A percentile compares a stretch with the other conserved stretches of the same genome.
Evolutionary conservation across 345 rosid species (phyloP).

Genomic region (Eucalyptus curtisii): DNA sequence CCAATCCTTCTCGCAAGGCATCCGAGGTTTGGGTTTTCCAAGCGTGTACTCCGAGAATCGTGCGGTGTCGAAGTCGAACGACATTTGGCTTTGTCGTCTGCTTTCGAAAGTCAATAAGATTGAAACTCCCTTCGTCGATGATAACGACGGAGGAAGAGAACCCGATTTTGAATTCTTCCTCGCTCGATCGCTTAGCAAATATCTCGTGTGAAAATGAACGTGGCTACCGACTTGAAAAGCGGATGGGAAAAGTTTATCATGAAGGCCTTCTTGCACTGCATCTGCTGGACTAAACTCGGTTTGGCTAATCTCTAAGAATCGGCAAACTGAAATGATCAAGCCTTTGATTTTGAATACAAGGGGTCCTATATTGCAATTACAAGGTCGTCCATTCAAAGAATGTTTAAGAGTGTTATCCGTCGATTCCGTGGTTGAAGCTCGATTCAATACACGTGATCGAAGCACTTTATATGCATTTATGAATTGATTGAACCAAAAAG

Average conservation of each 20-base stretch:
- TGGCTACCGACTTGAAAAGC: not conserved
- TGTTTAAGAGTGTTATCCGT: not conserved
- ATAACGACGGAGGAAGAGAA: not conserved
- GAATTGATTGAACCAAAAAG: not conserved
- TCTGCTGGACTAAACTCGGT: not conserved
- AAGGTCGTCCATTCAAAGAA: not conserved
- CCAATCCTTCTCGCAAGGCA: not conserved
- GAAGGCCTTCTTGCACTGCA: not conserved
- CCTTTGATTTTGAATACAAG: not conserved
- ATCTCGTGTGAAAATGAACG: not conserved
- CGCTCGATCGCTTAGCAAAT: not conserved
- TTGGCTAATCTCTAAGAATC: not conserved
- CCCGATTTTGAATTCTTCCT: not conserved
- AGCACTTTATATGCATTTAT: not conserved
- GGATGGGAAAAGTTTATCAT: not conserved
- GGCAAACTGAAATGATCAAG: not conserved
- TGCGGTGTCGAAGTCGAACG: not conserved
- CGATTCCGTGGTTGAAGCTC: rapidly evolving
- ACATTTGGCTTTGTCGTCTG: not conserved
- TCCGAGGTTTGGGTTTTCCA: not conserved
- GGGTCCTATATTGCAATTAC: not conserved
- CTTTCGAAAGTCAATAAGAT: not conserved
- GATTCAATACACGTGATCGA: not conserved
- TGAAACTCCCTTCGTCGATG: not conserved
- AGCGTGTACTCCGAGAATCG: not conserved